phyloP scores from a whole-genome alignment of 805 yeast genomes.

The Candida insectorum region DNA sequence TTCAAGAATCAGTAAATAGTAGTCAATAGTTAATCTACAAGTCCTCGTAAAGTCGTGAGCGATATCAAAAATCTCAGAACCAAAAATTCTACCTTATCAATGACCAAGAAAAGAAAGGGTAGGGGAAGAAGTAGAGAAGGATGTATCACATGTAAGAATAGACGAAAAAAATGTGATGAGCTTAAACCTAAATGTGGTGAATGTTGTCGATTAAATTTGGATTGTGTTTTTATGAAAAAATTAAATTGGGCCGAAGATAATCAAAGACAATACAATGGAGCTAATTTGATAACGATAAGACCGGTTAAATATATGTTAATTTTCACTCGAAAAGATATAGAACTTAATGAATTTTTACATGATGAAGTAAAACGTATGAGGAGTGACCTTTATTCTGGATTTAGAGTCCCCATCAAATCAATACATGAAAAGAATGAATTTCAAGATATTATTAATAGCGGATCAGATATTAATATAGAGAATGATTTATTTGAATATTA shows the following conservation, averaged over 20 bases:
- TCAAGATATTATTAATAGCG: background rate
- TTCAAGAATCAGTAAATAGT: constrained; percentile 17
- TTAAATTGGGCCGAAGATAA: constrained; percentile 16
- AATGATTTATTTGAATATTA: constrained; percentile 18
- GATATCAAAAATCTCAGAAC: too few relatives aligned
- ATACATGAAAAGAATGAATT: background rate
- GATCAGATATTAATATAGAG: constrained; percentile 4
- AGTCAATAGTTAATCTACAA: constrained; percentile 19
- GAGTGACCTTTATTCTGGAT: background rate
- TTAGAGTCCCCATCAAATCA: background rate
- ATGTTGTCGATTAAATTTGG: constrained; percentile 43
- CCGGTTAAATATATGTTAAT: constrained; percentile 1
- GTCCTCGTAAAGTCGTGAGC: too few relatives aligned
- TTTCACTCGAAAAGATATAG: constrained; percentile 2
- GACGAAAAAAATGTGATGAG: constrained; percentile 60
- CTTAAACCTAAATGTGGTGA: constrained; percentile 46
- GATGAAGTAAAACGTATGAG: background rate
- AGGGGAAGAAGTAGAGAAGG: constrained; percentile 58
- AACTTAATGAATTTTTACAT: background rate
- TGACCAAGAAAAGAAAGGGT: too few relatives aligned
- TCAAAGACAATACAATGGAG: constrained; percentile 7
- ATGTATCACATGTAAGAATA: constrained; percentile 61
- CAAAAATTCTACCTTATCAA: too few relatives aligned
- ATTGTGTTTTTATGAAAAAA: constrained; percentile 33
- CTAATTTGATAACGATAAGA: background rate